Base-by-base conservation (phyloP, 352 stramenopile species). In the Globisporangium spinosum region DNA sequence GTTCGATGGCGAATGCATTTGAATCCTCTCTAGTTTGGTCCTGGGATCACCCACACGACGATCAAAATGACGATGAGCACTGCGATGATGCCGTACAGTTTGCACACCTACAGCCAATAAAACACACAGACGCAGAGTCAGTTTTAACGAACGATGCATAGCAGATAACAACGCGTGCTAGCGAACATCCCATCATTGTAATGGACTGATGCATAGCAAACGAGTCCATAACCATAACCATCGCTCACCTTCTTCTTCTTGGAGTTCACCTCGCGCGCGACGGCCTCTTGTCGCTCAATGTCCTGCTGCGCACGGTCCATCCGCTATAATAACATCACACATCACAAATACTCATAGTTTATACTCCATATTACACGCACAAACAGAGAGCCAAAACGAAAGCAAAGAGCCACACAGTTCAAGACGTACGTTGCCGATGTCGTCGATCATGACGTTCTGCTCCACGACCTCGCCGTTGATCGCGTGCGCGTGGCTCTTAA, bases 381-480 rank as follows among this genome's bases (percentile, higher is more conserved):
- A 54, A 27, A 43, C 9, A 12, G 10, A 35, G 35, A 43, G 35
- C 17, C 13, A n/a, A 9, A 13, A 54, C 8, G 22, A 53, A 57
- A 57, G 6, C 10, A n/a, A 57, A 57, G 35, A 22, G 20, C 17
- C 22, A 35, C 20, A 62, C 58, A 67, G 34, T 35, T 7, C 8
- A 4, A n/a, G 5, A 77, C 82, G 62, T 81, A 93, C 87, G 62
- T 80, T 76, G 67, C 71, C 72, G 53, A 95, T 85, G 72, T 92
- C 80, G 69, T 93, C 87, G 65, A 95, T 89, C 73, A 93, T 87
- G 70, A 77, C 71, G 68, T 91, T 95, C 68, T 95, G 87, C 69
- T 90, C 82, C 40, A 93, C 73, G 15, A 95, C 87, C 74, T 95
- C 87, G 67, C 79, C 83, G 62, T 95, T 93, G 67, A 95, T 95